phyloP scores from a whole-genome alignment of 208 protist species.

The Acanthamoeba healyi region DNA sequence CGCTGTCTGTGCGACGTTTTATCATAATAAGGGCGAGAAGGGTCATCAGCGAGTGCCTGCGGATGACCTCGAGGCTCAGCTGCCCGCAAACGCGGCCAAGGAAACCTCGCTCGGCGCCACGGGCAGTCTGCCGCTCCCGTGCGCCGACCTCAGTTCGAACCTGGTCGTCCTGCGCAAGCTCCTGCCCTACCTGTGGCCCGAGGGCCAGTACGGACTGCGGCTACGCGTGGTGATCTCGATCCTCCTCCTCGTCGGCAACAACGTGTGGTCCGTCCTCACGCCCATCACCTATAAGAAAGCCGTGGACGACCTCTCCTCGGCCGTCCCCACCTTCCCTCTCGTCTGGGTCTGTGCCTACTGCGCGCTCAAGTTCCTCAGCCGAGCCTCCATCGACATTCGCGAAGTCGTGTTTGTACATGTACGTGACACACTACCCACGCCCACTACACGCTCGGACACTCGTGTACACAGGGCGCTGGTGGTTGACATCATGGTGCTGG shows the following conservation, averaged over 20 bases:
- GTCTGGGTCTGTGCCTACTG: slow-evolving; percentile 47
- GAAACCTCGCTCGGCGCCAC: not conserved
- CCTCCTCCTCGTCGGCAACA: slow-evolving; percentile 71
- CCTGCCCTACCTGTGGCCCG: slow-evolving; percentile 82
- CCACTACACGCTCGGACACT: too few species aligned
- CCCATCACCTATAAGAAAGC: slow-evolving; percentile 36
- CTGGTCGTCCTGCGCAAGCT: slow-evolving; percentile 14
- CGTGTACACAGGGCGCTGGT: too few species aligned
- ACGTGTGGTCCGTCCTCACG: slow-evolving; percentile 75
- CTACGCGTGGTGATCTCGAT: slow-evolving; percentile 78
- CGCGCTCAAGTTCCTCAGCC: slow-evolving; percentile 39
- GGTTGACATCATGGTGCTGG: too few species aligned
- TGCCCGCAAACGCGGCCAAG: too few species aligned
- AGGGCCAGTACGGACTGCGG: slow-evolving; percentile 66
- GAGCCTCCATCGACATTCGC: slow-evolving; percentile 85
- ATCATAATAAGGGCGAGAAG: too few species aligned
- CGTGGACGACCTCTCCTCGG: not conserved
- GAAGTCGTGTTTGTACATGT: slow-evolving; percentile 86
- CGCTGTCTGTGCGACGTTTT: too few species aligned
- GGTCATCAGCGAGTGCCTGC: too few species aligned
- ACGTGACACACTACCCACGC: slow-evolving; percentile 81
- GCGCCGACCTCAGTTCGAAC: not conserved
- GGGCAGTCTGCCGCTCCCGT: not conserved
- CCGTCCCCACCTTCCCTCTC: slow-evolving; percentile 71
- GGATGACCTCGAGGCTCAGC: too few species aligned